phyloP scores from a whole-genome alignment of 768 basidiomycete species.

The Lactarius hatsudake region DNA sequence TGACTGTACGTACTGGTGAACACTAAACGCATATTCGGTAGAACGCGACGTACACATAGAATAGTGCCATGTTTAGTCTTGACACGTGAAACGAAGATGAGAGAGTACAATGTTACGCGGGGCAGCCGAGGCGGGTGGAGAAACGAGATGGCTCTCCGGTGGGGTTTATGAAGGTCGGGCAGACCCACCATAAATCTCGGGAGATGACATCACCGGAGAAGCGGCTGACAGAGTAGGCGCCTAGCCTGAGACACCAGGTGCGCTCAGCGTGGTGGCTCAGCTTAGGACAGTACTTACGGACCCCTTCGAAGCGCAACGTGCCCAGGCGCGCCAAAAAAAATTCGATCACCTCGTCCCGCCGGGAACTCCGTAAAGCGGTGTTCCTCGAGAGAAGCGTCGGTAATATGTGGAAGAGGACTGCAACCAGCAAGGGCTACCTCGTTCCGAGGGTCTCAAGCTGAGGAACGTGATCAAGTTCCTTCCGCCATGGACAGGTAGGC shows the following conservation, averaged over 20 bases:
- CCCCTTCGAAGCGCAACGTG: background rate
- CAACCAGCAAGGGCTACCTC: background rate
- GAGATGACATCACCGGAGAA: conserved; percentile 9
- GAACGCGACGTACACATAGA: conserved; percentile 31
- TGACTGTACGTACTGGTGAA: conserved; percentile 37
- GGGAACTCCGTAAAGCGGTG: background rate
- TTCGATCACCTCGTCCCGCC: background rate
- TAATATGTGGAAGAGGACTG: background rate
- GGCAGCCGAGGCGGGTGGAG: background rate
- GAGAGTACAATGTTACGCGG: background rate
- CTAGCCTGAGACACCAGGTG: background rate
- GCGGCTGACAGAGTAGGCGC: background rate
- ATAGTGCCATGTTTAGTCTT: conserved; percentile 31
- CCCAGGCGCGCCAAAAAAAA: background rate
- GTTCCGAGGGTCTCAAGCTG: background rate
- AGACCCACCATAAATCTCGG: background rate
- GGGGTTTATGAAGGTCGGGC: conserved; percentile 5
- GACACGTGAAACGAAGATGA: background rate
- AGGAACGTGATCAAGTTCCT: background rate
- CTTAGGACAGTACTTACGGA: background rate
- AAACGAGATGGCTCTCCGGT: background rate
- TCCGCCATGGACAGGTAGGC: background rate
- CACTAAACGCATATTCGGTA: background rate
- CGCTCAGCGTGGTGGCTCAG: background rate
- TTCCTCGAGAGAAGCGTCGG: background rate